Evolutionary conservation across 1,284 basidiomycete species (phyloP).

Genomic region (Apiotrichum montevideense): DNA sequence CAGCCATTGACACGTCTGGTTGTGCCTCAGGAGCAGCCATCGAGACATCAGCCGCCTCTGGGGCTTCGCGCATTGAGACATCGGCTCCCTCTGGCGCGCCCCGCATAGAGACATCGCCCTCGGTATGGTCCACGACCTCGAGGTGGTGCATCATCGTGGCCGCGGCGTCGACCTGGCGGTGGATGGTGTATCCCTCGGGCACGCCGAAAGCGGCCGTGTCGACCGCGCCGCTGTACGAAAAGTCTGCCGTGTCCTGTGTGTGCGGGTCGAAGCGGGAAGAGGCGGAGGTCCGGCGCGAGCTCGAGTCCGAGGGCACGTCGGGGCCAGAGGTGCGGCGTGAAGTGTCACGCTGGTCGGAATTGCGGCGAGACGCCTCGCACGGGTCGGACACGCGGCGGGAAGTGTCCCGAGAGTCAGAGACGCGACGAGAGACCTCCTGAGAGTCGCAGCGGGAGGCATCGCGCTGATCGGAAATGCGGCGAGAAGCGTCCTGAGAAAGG

Average conservation of each 20-base stretch:
- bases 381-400: not conserved
- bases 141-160: conserved; percentile 2
- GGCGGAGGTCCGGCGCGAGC: not conserved
- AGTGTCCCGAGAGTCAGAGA: not conserved
- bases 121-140: conserved; percentile 3
- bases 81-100: not conserved
- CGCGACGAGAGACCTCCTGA: not conserved
- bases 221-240: conserved; percentile 8
- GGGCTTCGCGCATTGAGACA: conserved; percentile 1
- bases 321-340: not conserved
- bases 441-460: not conserved
- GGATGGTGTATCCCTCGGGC: conserved; percentile 47
- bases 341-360: not conserved
- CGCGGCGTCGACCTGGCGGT: conserved; percentile 9
- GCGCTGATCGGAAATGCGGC: not conserved
- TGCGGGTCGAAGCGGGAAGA: conserved; percentile 1
- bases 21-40: not conserved
- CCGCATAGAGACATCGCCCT: not conserved
- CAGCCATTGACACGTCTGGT: not conserved
- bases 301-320: no score
- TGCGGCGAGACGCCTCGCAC: not conserved
- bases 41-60: not conserved
- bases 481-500: not conserved
- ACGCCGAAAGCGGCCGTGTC: conserved; percentile 32
- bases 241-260: not conserved